These are phyloP conservation scores for Bruguiera parviflora DNA, from an alignment of 345 rosid genomes.

Conservation along the genomic window DNA sequence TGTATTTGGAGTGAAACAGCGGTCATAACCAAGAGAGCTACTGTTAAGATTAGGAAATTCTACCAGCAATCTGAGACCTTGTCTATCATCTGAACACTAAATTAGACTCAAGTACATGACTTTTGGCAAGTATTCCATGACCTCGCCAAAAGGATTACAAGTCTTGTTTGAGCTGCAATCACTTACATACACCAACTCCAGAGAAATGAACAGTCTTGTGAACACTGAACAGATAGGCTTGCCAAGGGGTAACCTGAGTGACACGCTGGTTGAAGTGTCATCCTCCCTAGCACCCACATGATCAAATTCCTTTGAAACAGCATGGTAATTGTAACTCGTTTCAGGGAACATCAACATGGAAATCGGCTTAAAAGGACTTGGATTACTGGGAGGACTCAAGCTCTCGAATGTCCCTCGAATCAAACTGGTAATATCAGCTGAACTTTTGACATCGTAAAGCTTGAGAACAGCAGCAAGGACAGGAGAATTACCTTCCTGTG, in stretches of 20 bases:
- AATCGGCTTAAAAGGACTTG: slow-evolving; percentile 20
- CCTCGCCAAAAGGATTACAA: slow-evolving; percentile 24
- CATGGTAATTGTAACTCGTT: slow-evolving; percentile 18
- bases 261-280: background rate
- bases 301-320: slow-evolving; percentile 3
- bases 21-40: background rate
- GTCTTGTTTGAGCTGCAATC: slow-evolving; percentile 4
- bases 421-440: slow-evolving; percentile 23
- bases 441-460: slow-evolving; percentile 18
- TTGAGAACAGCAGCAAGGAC: slow-evolving; percentile 22
- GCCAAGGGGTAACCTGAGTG: slow-evolving; percentile 14
- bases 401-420: slow-evolving; percentile 24
- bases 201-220: background rate
- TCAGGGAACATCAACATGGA: slow-evolving; percentile 29
- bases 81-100: slow-evolving; percentile 25
- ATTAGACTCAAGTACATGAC: slow-evolving; percentile 18
- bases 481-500: slow-evolving; percentile 13
- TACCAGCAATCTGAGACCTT: slow-evolving; percentile 20
- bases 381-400: slow-evolving; percentile 14
- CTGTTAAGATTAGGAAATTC: slow-evolving; percentile 20
- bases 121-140: slow-evolving; percentile 19
- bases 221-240: slow-evolving; percentile 22
- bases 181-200: slow-evolving; percentile 19
- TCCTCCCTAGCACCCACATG: slow-evolving; percentile 1
- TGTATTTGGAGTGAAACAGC: slow-evolving; percentile 21